Percentiles rank a stretch among this genome's conserved stretches.
These are phyloP conservation scores for Cystofilobasidium capitatum DNA, from an alignment of 768 basidiomycete species.

Conservation along the genomic window DNA sequence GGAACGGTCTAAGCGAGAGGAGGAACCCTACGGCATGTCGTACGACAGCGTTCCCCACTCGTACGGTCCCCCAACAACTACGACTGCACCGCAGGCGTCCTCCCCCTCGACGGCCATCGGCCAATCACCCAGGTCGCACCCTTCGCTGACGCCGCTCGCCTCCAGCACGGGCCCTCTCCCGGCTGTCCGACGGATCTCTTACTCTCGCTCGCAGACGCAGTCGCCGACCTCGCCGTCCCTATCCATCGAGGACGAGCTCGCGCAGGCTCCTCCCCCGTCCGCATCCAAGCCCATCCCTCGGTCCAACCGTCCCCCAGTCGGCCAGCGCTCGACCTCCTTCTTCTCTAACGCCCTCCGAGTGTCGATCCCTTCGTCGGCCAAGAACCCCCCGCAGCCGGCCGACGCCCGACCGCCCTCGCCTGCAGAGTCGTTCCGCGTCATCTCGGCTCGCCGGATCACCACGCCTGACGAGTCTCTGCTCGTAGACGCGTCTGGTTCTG, in stretches of 20 bases:
- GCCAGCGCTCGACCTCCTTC: neutral
- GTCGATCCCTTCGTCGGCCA: neutral
- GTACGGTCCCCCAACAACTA: neutral
- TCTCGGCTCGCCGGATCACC: conserved; percentile 17
- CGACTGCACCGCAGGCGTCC: too few relatives aligned
- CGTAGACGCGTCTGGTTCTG: neutral
- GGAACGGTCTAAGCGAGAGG: neutral
- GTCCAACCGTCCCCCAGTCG: neutral
- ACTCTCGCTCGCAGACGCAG: neutral
- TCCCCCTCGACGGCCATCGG: too few relatives aligned
- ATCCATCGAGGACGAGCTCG: neutral
- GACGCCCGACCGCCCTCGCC: conserved; percentile 13
- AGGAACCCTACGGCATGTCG: neutral
- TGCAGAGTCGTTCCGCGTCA: conserved; percentile 22
- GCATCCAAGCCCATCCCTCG: neutral
- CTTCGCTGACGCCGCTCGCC: neutral
- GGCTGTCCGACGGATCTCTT: neutral
- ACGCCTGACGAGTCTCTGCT: conserved; percentile 9
- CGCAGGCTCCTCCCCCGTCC: neutral
- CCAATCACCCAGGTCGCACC: too few relatives aligned
- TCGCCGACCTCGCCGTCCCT: neutral
- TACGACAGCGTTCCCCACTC: neutral
- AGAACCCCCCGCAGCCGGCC: neutral
- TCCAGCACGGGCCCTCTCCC: neutral
- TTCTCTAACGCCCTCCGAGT: neutral